A percentile compares a stretch with the other conserved stretches of the same genome.
These are phyloP conservation scores for Umbelopsis vinacea DNA, from an alignment of 192 early-diverging fungal genomes.

Conservation along the genomic window DNA sequence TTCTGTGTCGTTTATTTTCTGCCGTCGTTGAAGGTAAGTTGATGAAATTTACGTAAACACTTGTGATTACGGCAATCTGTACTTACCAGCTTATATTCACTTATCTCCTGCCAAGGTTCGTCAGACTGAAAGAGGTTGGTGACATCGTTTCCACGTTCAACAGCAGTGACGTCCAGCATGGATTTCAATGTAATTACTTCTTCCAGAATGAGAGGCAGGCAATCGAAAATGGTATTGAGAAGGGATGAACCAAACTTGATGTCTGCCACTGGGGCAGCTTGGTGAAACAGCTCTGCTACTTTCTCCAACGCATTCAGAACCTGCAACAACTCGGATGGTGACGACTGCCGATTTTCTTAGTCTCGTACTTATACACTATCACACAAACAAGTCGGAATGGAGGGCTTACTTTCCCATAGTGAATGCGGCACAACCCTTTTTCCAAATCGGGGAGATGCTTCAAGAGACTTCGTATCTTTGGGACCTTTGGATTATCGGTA, in stretches of 20 bases:
- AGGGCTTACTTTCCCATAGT: constrained; percentile 57
- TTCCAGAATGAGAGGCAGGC: constrained; percentile 44
- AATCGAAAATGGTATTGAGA: constrained; percentile 42
- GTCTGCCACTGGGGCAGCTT: neutral
- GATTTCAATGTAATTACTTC: constrained; percentile 41
- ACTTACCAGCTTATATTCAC: constrained; percentile 47
- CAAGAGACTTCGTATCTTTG: constrained; percentile 42
- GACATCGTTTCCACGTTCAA: constrained; percentile 50
- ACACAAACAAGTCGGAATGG: neutral
- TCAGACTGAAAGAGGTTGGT: constrained; percentile 61
- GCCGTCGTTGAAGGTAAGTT: neutral
- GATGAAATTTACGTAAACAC: neutral
- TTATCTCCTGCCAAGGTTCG: constrained; percentile 53
- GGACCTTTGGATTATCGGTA: constrained; percentile 37
- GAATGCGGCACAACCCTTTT: constrained; percentile 65
- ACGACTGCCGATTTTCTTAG: constrained; percentile 36
- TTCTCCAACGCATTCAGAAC: constrained; percentile 53
- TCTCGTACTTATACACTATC: neutral
- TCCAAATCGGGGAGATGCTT: constrained; percentile 68
- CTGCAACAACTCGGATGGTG: constrained; percentile 63
- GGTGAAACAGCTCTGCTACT: constrained; percentile 36
- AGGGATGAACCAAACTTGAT: constrained; percentile 37
- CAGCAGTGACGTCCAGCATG: constrained; percentile 51
- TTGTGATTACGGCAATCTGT: neutral
- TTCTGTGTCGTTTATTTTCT: constrained; percentile 60